Evolutionary conservation across 1,284 basidiomycete species (phyloP).

Genomic region (Sphagnurus paluster): DNA sequence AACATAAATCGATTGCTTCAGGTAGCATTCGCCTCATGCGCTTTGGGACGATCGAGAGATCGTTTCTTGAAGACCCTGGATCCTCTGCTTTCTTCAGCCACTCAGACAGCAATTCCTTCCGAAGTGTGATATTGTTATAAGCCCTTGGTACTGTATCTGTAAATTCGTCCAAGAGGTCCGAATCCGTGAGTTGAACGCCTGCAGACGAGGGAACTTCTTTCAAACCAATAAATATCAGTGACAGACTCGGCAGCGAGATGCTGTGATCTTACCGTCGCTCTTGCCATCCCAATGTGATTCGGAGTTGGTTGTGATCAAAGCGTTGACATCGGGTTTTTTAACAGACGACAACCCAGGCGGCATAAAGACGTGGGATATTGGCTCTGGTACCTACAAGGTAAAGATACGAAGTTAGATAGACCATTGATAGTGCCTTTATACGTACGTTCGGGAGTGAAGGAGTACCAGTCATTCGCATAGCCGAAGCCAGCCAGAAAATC

Average conservation of each 20-base stretch:
- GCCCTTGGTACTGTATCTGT: slow-evolving; percentile 12
- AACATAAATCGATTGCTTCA: too few species aligned
- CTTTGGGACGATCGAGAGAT: not conserved
- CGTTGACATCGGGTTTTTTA: slow-evolving; percentile 25
- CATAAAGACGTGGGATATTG: slow-evolving; percentile 31
- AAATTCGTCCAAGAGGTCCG: slow-evolving; percentile 22
- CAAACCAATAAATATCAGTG: slow-evolving; percentile 2
- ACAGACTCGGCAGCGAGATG: not conserved
- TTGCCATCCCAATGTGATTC: slow-evolving; percentile 50
- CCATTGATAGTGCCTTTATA: slow-evolving; percentile 30
- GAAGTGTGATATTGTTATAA: slow-evolving; percentile 5
- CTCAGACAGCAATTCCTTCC: slow-evolving; percentile 2
- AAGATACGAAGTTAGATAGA: slow-evolving; percentile 18
- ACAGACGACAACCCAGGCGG: slow-evolving; percentile 26
- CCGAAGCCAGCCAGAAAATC: slow-evolving; percentile 52
- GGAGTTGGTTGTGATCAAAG: slow-evolving; percentile 34
- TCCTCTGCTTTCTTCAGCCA: slow-evolving; percentile 10
- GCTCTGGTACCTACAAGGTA: slow-evolving; percentile 47
- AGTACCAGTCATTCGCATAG: slow-evolving; percentile 41
- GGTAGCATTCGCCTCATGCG: not conserved
- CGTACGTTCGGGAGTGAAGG: slow-evolving; percentile 32
- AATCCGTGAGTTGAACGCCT: slow-evolving; percentile 26
- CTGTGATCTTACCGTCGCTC: slow-evolving; percentile 35
- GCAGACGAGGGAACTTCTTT: slow-evolving; percentile 36
- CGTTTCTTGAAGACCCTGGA: slow-evolving; percentile 3